Evolutionary conservation across 1,284 basidiomycete genomes (phyloP).

Genomic region (Ustilago esculenta): DNA sequence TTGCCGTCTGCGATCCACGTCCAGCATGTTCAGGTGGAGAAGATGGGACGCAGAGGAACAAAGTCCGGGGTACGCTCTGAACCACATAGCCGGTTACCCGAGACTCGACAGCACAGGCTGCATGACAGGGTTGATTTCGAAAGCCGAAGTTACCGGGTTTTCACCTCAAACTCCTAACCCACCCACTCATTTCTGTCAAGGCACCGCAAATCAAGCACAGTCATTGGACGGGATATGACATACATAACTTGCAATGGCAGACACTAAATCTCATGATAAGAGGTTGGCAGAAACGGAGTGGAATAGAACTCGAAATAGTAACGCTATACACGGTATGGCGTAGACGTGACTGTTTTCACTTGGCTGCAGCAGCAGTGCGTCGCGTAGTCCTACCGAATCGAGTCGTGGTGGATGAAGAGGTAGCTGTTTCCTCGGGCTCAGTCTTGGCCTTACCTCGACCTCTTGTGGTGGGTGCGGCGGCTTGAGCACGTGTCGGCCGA

Average conservation of each 20-base stretch:
- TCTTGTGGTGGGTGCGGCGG: slow-evolving; percentile 4
- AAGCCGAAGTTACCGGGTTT: not conserved
- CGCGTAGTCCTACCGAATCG: slow-evolving; percentile 17
- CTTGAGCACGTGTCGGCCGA: slow-evolving; percentile 11
- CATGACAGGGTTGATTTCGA: not conserved
- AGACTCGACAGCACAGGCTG: no score
- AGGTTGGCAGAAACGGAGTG: no score
- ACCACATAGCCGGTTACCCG: slow-evolving; percentile 5
- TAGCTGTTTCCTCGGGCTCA: not conserved
- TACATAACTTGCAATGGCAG: no score
- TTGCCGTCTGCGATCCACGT: no score
- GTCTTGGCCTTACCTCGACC: not conserved
- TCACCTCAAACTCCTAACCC: not conserved
- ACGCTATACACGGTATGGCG: no score
- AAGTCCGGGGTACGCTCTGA: not conserved
- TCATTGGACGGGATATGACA: no score
- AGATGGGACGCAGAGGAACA: no score
- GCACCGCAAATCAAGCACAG: no score
- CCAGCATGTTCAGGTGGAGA: no score
- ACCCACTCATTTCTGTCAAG: no score
- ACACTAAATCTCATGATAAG: no score
- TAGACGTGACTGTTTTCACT: slow-evolving; percentile 4
- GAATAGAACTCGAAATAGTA: no score
- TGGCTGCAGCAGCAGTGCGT: slow-evolving; percentile 13
- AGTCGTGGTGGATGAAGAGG: slow-evolving; percentile 19